These are phyloP conservation scores for Termitomyces titanicus DNA, from an alignment of 768 basidiomycete species.

Conservation along the genomic window DNA sequence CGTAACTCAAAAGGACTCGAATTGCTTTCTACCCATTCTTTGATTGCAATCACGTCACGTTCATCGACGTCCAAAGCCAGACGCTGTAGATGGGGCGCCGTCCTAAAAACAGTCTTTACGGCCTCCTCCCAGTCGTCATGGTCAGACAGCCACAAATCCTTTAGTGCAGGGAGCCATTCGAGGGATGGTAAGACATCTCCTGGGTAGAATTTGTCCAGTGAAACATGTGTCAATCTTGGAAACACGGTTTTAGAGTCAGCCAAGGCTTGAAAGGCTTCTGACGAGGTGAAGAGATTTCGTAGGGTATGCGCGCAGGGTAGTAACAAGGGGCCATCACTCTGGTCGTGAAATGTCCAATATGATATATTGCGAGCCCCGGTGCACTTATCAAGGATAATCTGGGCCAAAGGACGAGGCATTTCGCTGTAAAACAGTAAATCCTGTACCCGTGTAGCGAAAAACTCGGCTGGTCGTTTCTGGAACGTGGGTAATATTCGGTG, in stretches of 20 bases:
- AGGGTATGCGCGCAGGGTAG: background rate
- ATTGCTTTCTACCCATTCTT: too few species aligned
- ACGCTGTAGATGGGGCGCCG: too few species aligned
- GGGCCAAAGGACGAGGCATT: background rate
- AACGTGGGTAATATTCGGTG: background rate
- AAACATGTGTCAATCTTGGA: background rate
- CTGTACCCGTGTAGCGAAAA: background rate
- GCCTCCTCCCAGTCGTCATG: too few species aligned
- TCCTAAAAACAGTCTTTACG: too few species aligned
- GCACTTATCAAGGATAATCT: background rate
- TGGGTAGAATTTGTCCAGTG: background rate
- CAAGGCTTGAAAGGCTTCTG: too few species aligned
- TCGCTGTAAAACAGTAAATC: background rate
- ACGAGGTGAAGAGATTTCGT: background rate
- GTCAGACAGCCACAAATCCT: background rate
- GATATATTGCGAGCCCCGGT: background rate
- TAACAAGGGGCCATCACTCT: background rate
- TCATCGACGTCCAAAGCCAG: too few species aligned
- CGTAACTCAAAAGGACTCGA: too few species aligned
- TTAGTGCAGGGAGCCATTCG: background rate
- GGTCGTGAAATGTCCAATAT: background rate
- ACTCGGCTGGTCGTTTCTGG: too few species aligned
- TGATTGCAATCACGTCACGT: too few species aligned
- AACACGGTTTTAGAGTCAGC: background rate
- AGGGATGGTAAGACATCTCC: background rate